phyloP scores from a whole-genome alignment of 2,329 filamentous ascomycete species.

The Colletotrichum magnum region DNA sequence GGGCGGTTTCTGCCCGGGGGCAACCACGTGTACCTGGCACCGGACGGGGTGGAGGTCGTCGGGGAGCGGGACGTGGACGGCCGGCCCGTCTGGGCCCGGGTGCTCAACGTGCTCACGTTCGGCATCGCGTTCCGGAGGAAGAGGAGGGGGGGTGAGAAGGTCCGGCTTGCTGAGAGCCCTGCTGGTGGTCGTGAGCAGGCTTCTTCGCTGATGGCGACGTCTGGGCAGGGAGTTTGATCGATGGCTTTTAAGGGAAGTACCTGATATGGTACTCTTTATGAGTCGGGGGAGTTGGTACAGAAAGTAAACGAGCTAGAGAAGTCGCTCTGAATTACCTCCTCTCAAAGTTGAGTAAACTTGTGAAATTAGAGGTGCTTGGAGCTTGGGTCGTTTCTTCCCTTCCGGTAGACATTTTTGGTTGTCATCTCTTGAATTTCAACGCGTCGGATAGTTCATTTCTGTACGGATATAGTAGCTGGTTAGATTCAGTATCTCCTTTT shows the following conservation, averaged over 20 bases:
- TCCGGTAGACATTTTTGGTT: no score
- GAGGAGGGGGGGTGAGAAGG: neutral
- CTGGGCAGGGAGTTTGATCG: neutral
- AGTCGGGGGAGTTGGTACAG: no score
- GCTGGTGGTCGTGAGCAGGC: neutral
- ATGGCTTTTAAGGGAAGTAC: neutral
- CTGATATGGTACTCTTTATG: neutral
- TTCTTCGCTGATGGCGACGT: neutral
- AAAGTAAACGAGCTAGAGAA: no score
- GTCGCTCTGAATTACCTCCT: no score
- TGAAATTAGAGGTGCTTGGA: no score
- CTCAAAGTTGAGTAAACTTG: no score
- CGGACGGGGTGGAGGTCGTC: conserved; percentile 54
- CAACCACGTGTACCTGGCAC: conserved; percentile 63
- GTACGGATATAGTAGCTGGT: no score
- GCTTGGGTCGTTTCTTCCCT: no score
- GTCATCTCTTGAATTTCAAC: no score
- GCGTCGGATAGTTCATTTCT: no score
- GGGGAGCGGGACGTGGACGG: conserved; percentile 11
- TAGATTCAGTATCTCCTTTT: no score
- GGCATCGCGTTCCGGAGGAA: neutral
- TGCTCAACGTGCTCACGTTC: conserved; percentile 11
- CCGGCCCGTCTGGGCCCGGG: conserved; percentile 7
- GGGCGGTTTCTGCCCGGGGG: conserved; percentile 63
- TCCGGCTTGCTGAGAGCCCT: neutral